phyloP scores from a whole-genome alignment of 768 basidiomycete genomes.

The Trametes punicea region DNA sequence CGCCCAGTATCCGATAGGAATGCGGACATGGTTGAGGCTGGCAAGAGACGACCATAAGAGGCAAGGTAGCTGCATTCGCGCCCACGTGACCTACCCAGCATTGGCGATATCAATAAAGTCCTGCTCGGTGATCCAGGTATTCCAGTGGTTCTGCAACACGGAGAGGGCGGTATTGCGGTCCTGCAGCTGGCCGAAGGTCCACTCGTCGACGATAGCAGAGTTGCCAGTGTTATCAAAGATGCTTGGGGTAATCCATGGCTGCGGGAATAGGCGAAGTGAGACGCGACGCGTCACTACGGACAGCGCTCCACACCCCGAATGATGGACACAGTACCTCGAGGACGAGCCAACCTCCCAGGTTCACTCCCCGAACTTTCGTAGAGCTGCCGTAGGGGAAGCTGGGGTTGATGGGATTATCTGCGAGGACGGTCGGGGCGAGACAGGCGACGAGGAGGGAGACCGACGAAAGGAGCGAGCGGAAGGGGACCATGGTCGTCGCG shows the following conservation, averaged over 20 bases:
- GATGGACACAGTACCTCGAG: constrained; percentile 39
- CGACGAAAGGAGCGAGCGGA: constrained; percentile 11
- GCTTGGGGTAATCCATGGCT: constrained; percentile 79
- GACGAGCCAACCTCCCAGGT: constrained; percentile 68
- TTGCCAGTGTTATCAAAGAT: constrained; percentile 67
- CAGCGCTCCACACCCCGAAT: not conserved
- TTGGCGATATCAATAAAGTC: constrained; percentile 76
- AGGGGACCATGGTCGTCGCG: constrained; percentile 21
- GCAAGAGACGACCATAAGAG: constrained; percentile 2
- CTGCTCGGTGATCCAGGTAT: constrained; percentile 69
- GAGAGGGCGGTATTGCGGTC: constrained; percentile 43
- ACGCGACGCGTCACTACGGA: not conserved
- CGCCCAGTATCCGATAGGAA: constrained; percentile 91
- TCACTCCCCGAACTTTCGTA: constrained; percentile 77
- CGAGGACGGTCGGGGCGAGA: constrained; percentile 24
- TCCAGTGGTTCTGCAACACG: constrained; percentile 67
- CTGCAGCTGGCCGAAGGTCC: constrained; percentile 70
- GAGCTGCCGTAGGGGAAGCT: constrained; percentile 75
- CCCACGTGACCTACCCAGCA: constrained; percentile 53
- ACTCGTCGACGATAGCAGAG: constrained; percentile 65
- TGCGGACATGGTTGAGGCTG: constrained; percentile 73
- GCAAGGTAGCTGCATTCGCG: constrained; percentile 6
- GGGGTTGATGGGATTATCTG: constrained; percentile 38
- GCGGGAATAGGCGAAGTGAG: constrained; percentile 4
- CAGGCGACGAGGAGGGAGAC: constrained; percentile 27